A percentile compares a stretch with the other conserved stretches of the same genome.
phyloP scores from a whole-genome alignment of 805 yeast species.

The Deakozyma indianensis region DNA sequence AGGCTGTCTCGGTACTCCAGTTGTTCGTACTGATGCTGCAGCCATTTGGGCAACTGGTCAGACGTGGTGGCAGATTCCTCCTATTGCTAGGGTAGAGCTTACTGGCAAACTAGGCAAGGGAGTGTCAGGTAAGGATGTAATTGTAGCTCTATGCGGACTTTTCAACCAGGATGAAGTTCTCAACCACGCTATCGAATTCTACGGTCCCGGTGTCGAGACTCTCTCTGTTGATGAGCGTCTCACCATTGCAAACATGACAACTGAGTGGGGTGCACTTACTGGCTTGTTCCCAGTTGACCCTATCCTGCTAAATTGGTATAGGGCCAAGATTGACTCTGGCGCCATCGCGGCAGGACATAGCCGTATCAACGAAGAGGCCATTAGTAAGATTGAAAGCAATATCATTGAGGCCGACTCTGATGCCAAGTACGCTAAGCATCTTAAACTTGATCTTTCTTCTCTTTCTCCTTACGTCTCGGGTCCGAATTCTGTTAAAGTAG shows the following conservation, averaged over 20 bases:
- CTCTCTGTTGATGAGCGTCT: constrained; percentile 24
- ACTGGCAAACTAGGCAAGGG: constrained; percentile 71
- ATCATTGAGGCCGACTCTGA: constrained; percentile 47
- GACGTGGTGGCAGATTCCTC: constrained; percentile 99
- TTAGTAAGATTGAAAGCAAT: constrained; percentile 36
- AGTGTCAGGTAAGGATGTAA: constrained; percentile 91
- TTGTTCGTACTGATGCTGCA: constrained; percentile 97
- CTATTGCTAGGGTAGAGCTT: constrained; percentile 88
- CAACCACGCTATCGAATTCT: constrained; percentile 34
- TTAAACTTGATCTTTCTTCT: constrained; percentile 64
- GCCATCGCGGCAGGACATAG: constrained; percentile 64
- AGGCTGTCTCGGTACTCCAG: constrained; percentile 92
- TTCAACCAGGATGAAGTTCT: constrained; percentile 87
- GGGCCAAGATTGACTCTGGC: constrained; percentile 32
- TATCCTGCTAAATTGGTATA: constrained; percentile 64
- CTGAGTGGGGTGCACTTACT: constrained; percentile 97
- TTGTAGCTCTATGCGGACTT: constrained; percentile 88
- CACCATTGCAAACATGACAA: constrained; percentile 83
- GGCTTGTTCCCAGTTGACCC: constrained; percentile 96
- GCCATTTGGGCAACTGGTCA: constrained; percentile 99
- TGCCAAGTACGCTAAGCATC: constrained; percentile 79
- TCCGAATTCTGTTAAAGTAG: constrained; percentile 91
- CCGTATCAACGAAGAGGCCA: constrained; percentile 52
- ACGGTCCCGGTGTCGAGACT: constrained; percentile 16
- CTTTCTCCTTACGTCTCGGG: constrained; percentile 87